Percentiles rank a stretch among this genome's conserved stretches.
phyloP scores from a whole-genome alignment of 2,329 filamentous ascomycete species.

The Cladophialophora carrionii region DNA sequence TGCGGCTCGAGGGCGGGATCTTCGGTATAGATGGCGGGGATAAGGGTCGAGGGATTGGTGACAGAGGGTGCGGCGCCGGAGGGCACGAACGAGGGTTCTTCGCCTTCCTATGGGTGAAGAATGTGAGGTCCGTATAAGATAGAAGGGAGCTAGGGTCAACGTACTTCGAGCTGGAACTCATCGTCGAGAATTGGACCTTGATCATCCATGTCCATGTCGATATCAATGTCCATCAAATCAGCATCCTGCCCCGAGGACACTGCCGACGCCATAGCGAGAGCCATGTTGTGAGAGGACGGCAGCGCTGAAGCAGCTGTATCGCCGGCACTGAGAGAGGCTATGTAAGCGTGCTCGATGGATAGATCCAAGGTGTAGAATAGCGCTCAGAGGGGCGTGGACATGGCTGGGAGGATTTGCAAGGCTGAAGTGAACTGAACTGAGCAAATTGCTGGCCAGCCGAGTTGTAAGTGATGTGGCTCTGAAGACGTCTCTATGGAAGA shows the following conservation, averaged over 20 bases:
- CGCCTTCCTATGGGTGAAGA: slow-evolving; percentile 37
- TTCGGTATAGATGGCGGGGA: slow-evolving; percentile 39
- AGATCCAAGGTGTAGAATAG: background rate
- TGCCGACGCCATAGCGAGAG: slow-evolving; percentile 33
- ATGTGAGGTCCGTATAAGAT: slow-evolving; percentile 20
- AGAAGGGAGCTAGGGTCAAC: slow-evolving; percentile 5
- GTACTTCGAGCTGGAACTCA: slow-evolving; percentile 39
- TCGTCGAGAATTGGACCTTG: slow-evolving; percentile 33
- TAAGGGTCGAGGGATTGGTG: slow-evolving; percentile 28
- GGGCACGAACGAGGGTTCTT: slow-evolving; percentile 38
- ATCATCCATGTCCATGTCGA: slow-evolving; percentile 39
- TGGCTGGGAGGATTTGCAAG: slow-evolving; percentile 1
- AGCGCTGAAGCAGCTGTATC: background rate
- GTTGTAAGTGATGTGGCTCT: background rate
- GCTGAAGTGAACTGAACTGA: background rate
- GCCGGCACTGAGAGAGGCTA: background rate
- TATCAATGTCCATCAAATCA: slow-evolving; percentile 40
- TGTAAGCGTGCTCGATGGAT: background rate
- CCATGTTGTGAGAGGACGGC: slow-evolving; percentile 25
- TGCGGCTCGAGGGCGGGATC: slow-evolving; percentile 37
- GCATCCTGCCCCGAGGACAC: slow-evolving; percentile 30
- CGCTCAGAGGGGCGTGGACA: background rate
- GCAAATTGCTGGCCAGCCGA: background rate
- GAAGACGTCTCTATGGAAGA: background rate
- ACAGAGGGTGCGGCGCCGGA: slow-evolving; percentile 17